Conservation (phyloP, 2,329 filamentous ascomycete genomes). For the Ceratocystis eucalypticola region DNA sequence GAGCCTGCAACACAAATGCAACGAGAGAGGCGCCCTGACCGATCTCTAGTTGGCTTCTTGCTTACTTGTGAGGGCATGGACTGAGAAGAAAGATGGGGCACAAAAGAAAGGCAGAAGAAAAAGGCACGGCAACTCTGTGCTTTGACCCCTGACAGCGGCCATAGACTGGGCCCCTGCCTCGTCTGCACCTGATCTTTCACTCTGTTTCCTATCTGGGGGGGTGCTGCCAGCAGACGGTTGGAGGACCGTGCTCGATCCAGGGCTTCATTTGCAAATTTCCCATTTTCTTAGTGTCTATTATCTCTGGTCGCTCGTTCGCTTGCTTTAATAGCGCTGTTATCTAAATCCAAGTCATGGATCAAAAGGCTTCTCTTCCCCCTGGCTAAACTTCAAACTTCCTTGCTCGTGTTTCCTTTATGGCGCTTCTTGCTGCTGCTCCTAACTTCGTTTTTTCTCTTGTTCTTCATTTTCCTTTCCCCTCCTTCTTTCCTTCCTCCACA, state of each 20-base stretch:
- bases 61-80: neutral
- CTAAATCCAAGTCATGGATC: neutral
- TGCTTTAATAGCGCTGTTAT: neutral
- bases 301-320: neutral
- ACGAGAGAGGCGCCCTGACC: neutral
- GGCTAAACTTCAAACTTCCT: neutral
- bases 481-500: neutral
- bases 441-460: neutral
- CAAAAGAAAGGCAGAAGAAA: neutral
- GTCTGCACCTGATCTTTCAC: neutral
- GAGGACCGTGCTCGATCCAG: neutral
- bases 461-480: neutral
- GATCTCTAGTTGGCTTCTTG: neutral
- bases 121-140: neutral
- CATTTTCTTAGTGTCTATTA: neutral
- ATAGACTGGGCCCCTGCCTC: neutral
- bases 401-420: slow-evolving; percentile 21
- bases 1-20: neutral
- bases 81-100: neutral
- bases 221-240: neutral
- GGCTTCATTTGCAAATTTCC: neutral
- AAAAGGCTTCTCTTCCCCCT: neutral
- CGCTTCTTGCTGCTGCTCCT: slow-evolving; percentile 1
- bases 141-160: slow-evolving; percentile 3
- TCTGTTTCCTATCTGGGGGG: neutral